Base-by-base conservation (phyloP, 257 asterid genomes). In the Lithospermum erythrorhizon region DNA sequence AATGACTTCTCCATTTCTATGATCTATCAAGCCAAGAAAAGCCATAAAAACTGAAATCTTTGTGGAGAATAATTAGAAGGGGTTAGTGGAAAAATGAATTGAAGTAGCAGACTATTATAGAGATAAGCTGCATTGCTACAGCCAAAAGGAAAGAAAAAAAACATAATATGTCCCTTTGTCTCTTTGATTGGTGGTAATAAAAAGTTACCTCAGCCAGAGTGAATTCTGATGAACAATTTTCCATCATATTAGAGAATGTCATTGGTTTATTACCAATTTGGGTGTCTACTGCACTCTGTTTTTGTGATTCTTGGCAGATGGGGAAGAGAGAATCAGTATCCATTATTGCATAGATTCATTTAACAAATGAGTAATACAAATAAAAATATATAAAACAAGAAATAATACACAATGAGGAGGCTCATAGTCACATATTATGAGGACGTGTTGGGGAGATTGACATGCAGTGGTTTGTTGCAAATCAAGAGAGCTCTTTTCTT, bases 1-100 rank as follows among this genome's bases (percentile, higher is more conserved):
- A 68, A 79, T 55, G 71, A 25, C 17, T 58, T 70, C 74, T 75
- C 82, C 94, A 90, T 66, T 70, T 85, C 69, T 53, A 81, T 23
- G n/a, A 73, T 69, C 98, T 90, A 77, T 62, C 49, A 32, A 73
- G 61, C 59, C 58, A 58, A 61, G 21, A 8, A 41, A 41, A 41
- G 49, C 14, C 48, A 37, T 37, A 37, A 37, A 1, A 37, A 35
- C 45, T 35, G 45, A 35, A n/a, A 35, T 35, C 11, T 35, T 35
- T 35, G 45, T 9, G 13, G 45, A 35, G 1, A 2, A 35, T 7
- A 35, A 35, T 35, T 7, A 13, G 14, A 41, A 41, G 18, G 49
- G 17, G 18, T 41, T 13, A 13, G 14, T 41, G 49, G 4, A 41
- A 41, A 14, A 14, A 11, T 37, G 16, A 8, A 37, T 41, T 3